These are phyloP conservation scores for Onygenales sp. DNA, from an alignment of 2,329 filamentous ascomycete species.

Conservation along the genomic window DNA sequence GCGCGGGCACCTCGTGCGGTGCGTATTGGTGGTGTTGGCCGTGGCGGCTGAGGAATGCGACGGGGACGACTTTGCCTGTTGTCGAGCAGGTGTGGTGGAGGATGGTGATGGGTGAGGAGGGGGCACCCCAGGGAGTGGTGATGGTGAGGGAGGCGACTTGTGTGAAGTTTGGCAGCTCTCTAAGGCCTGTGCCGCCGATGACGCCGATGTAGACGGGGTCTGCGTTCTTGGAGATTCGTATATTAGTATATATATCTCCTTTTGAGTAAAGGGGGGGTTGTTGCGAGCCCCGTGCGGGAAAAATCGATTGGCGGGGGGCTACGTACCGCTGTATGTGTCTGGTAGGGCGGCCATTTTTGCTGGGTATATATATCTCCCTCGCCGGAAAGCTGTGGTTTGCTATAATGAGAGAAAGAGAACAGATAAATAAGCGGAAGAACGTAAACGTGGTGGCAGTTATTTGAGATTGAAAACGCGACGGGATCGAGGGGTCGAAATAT, in stretches of 20 bases:
- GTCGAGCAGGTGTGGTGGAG: slow-evolving; percentile 74
- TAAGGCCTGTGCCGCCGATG: slow-evolving; percentile 87
- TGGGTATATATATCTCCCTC: neutral
- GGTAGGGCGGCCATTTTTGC: slow-evolving; percentile 8
- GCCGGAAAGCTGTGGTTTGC: neutral
- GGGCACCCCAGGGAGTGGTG: slow-evolving; percentile 78
- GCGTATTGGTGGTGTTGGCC: slow-evolving; percentile 80
- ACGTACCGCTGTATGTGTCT: slow-evolving; percentile 10
- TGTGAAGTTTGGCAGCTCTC: slow-evolving; percentile 75
- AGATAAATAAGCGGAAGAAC: neutral
- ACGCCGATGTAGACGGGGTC: slow-evolving; percentile 71
- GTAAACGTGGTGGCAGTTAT: neutral
- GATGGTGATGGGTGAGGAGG: slow-evolving; percentile 71
- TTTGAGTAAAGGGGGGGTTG: neutral
- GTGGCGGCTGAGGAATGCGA: slow-evolving; percentile 92
- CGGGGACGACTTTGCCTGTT: slow-evolving; percentile 47
- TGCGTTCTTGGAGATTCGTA: slow-evolving; percentile 7
- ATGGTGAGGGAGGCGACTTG: slow-evolving; percentile 70
- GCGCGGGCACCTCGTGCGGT: slow-evolving; percentile 87
- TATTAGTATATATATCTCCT: neutral
- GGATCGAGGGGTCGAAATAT: neutral
- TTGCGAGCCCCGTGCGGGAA: too few relatives aligned
- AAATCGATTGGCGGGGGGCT: neutral
- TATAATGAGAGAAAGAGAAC: too few relatives aligned
- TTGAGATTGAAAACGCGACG: neutral